phyloP scores from a whole-genome alignment of 768 basidiomycete genomes.

The Boletus subparvulus region DNA sequence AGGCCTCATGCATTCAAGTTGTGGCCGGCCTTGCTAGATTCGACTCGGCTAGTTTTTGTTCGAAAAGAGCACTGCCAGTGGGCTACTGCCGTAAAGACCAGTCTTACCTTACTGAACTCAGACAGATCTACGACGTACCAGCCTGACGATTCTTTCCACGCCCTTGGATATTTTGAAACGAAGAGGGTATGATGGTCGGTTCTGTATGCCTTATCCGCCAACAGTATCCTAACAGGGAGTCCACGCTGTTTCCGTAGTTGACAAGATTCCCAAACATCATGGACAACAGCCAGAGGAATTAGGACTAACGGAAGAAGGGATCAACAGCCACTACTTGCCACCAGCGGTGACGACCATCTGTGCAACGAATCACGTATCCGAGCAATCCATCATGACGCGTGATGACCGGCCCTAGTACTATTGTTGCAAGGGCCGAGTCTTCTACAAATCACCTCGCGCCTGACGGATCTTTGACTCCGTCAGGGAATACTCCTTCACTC shows the following conservation, averaged over 20 bases:
- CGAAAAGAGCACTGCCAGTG: too few species aligned
- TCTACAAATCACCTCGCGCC: too few species aligned
- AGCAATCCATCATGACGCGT: neutral
- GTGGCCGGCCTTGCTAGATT: too few species aligned
- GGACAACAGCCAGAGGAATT: neutral
- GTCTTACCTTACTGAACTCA: too few species aligned
- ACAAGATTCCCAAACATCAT: conserved; percentile 39
- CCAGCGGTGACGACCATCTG: neutral
- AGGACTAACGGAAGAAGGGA: conserved; percentile 36
- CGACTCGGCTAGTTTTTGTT: too few species aligned
- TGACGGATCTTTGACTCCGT: neutral
- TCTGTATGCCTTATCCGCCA: neutral
- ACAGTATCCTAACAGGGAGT: neutral
- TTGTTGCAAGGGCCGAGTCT: conserved; percentile 48
- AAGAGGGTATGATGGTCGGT: neutral
- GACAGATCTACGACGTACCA: too few species aligned
- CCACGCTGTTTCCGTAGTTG: conserved; percentile 43
- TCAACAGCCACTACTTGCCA: conserved; percentile 55
- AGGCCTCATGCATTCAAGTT: too few species aligned
- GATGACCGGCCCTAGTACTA: neutral
- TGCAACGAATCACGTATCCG: neutral
- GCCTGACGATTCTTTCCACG: conserved; percentile 84
- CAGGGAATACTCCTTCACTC: neutral
- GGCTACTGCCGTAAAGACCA: too few species aligned
- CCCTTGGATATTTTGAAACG: conserved; percentile 46